Evolutionary conservation across 2,329 filamentous ascomycete genomes (phyloP), one percentile per base, ranked within the genome.

Genomic region (Aspergillus arachidicola): DNA sequence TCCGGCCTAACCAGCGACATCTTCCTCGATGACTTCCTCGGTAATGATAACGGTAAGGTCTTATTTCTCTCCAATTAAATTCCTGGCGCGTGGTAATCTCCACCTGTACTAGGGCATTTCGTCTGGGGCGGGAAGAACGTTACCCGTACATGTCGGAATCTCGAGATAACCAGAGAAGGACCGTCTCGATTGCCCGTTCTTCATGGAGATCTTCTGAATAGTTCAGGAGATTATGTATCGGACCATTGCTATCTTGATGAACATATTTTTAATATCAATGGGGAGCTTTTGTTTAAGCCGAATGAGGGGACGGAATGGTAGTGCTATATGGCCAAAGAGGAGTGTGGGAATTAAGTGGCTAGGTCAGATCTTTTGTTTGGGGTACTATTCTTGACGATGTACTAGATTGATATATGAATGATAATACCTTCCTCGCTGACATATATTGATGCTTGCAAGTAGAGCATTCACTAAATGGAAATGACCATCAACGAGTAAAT

Each of bases 251-350:
- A 63, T 30, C 58, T 69, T 9, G 51, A 59, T 6, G 50, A 60
- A 43, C 60, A 63, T 50, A 66, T 69, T 28, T 55, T 57, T 4
- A 69, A 69, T 28, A 60, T 64, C 28, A 57, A 69, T 54, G 67
- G 67, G 1, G 61, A 64, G 34, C 60, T 67, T 12, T 34, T 63
- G n/a, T 65, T 32, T 30, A 41, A 43, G 12, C 55, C 55, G 19
- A 4, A 46, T 12, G 43, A 46, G 10, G 21, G n/a, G 10, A 12
- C 3, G 21, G 43, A 46, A 23, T 46, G 14, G 50, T 34, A 54
- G 19, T 4, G 19, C 6, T 9, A 10, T 19, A 41, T 7, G 38
- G 4, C 16, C 16, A n/a, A 41, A 41, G 7, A 10, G 6, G 3
- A 41, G 1, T 6, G 2, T 10, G 7, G 38, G 6, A 41, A 3